Conservation (phyloP, 768 basidiomycete species). For the Trametes cinnabarina region DNA sequence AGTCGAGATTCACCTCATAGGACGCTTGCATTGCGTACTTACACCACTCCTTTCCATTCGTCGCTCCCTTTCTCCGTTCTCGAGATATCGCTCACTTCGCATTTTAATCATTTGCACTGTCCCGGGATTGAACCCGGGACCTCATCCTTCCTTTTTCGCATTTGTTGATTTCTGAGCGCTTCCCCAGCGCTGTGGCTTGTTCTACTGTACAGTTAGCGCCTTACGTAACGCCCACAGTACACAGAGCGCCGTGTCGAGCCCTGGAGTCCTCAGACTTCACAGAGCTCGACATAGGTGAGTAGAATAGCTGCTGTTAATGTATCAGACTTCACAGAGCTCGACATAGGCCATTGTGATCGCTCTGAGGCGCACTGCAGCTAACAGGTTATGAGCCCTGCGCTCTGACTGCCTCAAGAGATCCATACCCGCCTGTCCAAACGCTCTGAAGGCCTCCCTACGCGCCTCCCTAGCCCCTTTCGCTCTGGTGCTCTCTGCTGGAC, state of each 20-base stretch:
- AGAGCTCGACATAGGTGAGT: too few relatives aligned
- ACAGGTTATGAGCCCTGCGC: slow-evolving; percentile 10
- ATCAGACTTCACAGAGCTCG: not conserved
- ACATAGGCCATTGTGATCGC: slow-evolving; percentile 1
- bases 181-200: not conserved
- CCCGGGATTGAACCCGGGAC: too few relatives aligned
- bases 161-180: not conserved
- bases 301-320: not conserved
- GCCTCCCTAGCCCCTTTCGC: too few relatives aligned
- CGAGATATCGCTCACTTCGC: too few relatives aligned
- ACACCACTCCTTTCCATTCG: not conserved
- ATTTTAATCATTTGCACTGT: too few relatives aligned
- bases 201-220: not conserved
- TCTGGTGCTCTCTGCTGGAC: not conserved
- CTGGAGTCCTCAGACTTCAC: slow-evolving; percentile 5
- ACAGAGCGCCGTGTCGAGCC: not conserved
- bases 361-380: slow-evolving; percentile 4
- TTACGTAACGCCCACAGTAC: slow-evolving; percentile 1
- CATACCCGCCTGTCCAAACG: slow-evolving; percentile 4
- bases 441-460: slow-evolving; percentile 1
- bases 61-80: too few relatives aligned
- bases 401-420: slow-evolving; percentile 9
- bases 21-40: not conserved
- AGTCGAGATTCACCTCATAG: not conserved
- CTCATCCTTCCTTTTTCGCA: not conserved